These are phyloP conservation scores for Pseudotsuga menziesii DNA, from an alignment of 75 land plant genomes.

Conservation along the genomic window DNA sequence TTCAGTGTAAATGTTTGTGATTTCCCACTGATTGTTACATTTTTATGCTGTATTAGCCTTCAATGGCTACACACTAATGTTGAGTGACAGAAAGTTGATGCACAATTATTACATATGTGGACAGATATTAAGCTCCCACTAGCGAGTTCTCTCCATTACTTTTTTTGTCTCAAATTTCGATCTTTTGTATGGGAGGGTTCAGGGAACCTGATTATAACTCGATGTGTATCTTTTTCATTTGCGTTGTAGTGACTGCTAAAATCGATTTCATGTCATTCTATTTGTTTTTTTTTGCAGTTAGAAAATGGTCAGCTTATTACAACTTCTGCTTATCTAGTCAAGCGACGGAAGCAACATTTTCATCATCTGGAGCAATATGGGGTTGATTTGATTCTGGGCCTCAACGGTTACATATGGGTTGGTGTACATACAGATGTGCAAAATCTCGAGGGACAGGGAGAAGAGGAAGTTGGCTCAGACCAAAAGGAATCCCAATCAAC, in stretches of 20 bases:
- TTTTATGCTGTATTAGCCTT: neutral
- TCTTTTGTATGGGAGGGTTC: neutral
- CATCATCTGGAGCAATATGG: slow-evolving; percentile 73
- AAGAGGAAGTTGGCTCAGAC: slow-evolving; percentile 12
- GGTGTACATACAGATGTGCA: slow-evolving; percentile 52
- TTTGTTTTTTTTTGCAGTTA: slow-evolving; percentile 53
- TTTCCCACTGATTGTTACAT: no score
- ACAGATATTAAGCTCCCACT: neutral
- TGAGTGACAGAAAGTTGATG: neutral
- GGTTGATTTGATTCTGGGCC: slow-evolving; percentile 84
- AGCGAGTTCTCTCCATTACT: neutral
- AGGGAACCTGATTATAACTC: neutral
- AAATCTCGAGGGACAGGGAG: slow-evolving; percentile 20
- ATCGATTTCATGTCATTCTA: neutral
- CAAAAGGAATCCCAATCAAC: slow-evolving; percentile 19
- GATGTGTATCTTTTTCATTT: neutral
- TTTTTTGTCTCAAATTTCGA: neutral
- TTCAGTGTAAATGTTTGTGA: neutral
- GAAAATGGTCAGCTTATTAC: slow-evolving; percentile 81
- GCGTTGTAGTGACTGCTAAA: neutral
- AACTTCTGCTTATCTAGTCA: slow-evolving; percentile 75
- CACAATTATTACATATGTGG: neutral
- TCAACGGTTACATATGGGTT: slow-evolving; percentile 94
- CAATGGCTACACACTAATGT: neutral
- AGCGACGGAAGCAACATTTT: slow-evolving; percentile 89